A percentile compares a stretch with the other conserved stretches of the same genome.
phyloP scores from a whole-genome alignment of 805 yeast species.

The Yamadazyma tumulicola region DNA sequence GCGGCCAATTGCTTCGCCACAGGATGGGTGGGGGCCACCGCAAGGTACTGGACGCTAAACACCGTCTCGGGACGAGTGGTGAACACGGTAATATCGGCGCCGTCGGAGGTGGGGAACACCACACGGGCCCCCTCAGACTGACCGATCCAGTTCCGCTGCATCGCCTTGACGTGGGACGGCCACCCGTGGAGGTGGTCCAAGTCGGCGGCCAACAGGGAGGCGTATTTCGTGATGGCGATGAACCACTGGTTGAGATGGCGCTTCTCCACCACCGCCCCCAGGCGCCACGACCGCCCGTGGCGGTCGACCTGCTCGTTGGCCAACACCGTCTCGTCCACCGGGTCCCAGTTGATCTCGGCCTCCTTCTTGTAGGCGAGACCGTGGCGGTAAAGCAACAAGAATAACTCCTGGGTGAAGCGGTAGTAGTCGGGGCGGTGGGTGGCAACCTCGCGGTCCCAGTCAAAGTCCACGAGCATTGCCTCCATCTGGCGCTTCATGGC shows the following conservation, averaged over 20 bases:
- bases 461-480: conserved; percentile 78
- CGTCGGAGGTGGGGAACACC: conserved; percentile 42
- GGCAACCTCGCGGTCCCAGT: conserved; percentile 87
- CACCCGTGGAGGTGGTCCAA: conserved; percentile 60
- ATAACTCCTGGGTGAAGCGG: conserved; percentile 88
- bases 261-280: conserved; percentile 93
- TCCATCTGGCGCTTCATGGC: conserved; percentile 85
- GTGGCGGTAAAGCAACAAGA: conserved; percentile 63
- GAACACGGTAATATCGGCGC: conserved; percentile 42
- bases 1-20: conserved; percentile 41
- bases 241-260: conserved; percentile 87
- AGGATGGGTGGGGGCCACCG: conserved; percentile 72
- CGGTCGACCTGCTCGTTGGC: conserved; percentile 95
- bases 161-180: conserved; percentile 85
- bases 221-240: conserved; percentile 81
- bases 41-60: conserved; percentile 77
- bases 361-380: conserved; percentile 83
- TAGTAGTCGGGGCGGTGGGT: conserved; percentile 88
- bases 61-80: conserved; percentile 92
- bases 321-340: conserved; percentile 87
- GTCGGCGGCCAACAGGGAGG: conserved; percentile 63
- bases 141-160: conserved; percentile 97
- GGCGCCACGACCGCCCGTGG: conserved; percentile 92
- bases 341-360: conserved; percentile 97
- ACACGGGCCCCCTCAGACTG: conserved; percentile 77